These are phyloP conservation scores for Teunomyces funiuensis DNA, from an alignment of 805 yeast genomes.

Conservation along the genomic window DNA sequence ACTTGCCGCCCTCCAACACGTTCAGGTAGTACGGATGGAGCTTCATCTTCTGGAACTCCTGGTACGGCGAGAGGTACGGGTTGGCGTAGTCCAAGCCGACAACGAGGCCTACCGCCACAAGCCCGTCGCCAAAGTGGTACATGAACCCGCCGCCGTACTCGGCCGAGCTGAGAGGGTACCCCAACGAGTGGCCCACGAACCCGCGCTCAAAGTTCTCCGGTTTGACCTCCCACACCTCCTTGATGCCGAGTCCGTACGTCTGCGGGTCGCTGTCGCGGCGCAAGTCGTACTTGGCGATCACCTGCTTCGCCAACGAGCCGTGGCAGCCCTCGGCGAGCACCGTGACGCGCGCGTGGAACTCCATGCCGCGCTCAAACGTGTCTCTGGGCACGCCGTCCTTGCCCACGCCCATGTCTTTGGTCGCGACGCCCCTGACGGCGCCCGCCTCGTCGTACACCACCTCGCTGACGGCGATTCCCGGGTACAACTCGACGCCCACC, in stretches of 20 bases:
- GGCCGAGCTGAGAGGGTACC: constrained; percentile 72
- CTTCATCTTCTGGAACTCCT: constrained; percentile 94
- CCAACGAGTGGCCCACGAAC: constrained; percentile 81
- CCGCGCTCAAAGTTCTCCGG: constrained; percentile 82
- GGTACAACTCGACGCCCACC: constrained; percentile 89
- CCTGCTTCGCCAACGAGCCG: constrained; percentile 84
- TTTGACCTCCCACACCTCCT: constrained; percentile 95
- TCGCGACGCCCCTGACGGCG: constrained; percentile 84
- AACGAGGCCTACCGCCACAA: constrained; percentile 91
- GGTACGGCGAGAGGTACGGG: constrained; percentile 94
- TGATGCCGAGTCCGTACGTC: constrained; percentile 93
- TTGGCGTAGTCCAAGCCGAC: constrained; percentile 91
- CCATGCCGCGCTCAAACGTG: constrained; percentile 95
- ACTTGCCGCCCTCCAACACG: constrained; percentile 83
- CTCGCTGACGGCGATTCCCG: constrained; percentile 84
- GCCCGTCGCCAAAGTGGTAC: constrained; percentile 93
- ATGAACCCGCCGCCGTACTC: constrained; percentile 96
- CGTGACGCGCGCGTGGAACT: constrained; percentile 86
- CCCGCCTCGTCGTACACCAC: constrained; percentile 59
- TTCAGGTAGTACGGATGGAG: constrained; percentile 80
- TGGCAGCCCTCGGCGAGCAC: constrained; percentile 98
- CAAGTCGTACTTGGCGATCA: constrained; percentile 64
- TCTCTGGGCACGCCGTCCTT: constrained; percentile 75
- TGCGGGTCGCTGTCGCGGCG: constrained; percentile 69
- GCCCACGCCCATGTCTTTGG: constrained; percentile 86